phyloP scores from a whole-genome alignment of 2,329 filamentous ascomycete species.

The Teratosphaeria zuluensis region DNA sequence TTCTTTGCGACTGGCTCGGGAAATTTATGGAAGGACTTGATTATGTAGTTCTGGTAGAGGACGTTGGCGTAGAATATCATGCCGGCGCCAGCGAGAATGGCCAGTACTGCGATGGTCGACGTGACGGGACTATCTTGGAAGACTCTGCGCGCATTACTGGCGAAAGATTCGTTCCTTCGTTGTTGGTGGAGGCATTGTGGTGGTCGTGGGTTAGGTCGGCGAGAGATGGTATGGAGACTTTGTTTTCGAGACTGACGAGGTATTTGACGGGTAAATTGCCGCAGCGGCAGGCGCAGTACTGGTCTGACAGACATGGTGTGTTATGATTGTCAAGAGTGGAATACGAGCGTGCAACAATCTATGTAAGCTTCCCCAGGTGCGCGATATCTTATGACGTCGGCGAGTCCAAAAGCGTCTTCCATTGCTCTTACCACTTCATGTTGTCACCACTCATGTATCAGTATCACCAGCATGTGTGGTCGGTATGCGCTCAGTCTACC shows the following conservation, averaged over 20 bases:
- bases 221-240: conserved; percentile 11
- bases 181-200: conserved; percentile 6
- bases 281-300: conserved; percentile 15
- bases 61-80: conserved; percentile 36
- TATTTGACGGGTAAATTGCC: conserved; percentile 7
- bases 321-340: neutral
- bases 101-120: conserved; percentile 24
- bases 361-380: neutral
- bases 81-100: conserved; percentile 30
- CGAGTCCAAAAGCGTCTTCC: neutral
- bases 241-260: conserved; percentile 1
- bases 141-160: conserved; percentile 23
- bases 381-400: no score
- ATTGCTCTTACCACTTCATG: neutral
- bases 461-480: conserved; percentile 49
- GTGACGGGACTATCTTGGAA: conserved; percentile 30
- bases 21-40: conserved; percentile 44
- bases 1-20: conserved; percentile 66
- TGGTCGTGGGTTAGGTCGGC: neutral
- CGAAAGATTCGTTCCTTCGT: conserved; percentile 11
- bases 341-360: no score
- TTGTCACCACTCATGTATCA: neutral
- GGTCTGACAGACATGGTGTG: conserved; percentile 28
- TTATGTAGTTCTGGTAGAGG: conserved; percentile 38
- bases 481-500: conserved; percentile 52